These are phyloP conservation scores for Orbilia javanica DNA, from an alignment of 2,329 filamentous ascomycete species.

Conservation along the genomic window DNA sequence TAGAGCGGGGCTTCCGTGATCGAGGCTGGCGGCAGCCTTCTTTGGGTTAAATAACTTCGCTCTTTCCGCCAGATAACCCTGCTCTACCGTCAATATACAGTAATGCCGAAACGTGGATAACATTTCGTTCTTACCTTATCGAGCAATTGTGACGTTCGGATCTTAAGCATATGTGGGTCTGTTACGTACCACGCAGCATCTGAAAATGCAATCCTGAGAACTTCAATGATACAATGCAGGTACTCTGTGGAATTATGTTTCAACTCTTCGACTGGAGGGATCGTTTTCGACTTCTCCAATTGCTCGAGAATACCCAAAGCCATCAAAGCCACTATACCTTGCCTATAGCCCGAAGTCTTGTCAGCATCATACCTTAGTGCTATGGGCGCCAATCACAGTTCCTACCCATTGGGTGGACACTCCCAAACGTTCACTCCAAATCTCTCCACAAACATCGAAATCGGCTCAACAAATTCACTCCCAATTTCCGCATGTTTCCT, in stretches of 20 bases:
- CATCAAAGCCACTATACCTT: constrained; percentile 95
- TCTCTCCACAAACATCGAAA: constrained; percentile 72
- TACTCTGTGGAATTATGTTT: constrained; percentile 83
- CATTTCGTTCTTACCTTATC: constrained; percentile 74
- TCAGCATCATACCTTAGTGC: not conserved
- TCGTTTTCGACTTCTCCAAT: constrained; percentile 79
- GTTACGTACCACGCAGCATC: constrained; percentile 92
- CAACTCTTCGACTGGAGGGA: constrained; percentile 73
- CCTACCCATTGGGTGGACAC: constrained; percentile 87
- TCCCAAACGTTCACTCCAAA: constrained; percentile 84
- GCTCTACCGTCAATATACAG: constrained; percentile 67
- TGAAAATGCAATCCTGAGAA: constrained; percentile 87
- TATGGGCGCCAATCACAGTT: not conserved
- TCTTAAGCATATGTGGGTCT: constrained; percentile 79
- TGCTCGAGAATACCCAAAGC: constrained; percentile 91
- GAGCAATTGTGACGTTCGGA: constrained; percentile 78
- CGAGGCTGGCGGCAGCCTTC: constrained; percentile 69
- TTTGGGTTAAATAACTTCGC: constrained; percentile 73
- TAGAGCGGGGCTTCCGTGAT: constrained; percentile 85
- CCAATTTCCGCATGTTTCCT: constrained; percentile 79
- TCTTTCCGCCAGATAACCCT: constrained; percentile 70
- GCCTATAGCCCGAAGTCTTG: constrained; percentile 64
- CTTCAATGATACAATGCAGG: constrained; percentile 88
- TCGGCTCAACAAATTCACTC: constrained; percentile 84
- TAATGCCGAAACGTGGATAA: constrained; percentile 62